These are phyloP conservation scores for Friedmanniomyces simplex DNA, from an alignment of 495 filamentous ascomycete genomes.

Conservation along the genomic window DNA sequence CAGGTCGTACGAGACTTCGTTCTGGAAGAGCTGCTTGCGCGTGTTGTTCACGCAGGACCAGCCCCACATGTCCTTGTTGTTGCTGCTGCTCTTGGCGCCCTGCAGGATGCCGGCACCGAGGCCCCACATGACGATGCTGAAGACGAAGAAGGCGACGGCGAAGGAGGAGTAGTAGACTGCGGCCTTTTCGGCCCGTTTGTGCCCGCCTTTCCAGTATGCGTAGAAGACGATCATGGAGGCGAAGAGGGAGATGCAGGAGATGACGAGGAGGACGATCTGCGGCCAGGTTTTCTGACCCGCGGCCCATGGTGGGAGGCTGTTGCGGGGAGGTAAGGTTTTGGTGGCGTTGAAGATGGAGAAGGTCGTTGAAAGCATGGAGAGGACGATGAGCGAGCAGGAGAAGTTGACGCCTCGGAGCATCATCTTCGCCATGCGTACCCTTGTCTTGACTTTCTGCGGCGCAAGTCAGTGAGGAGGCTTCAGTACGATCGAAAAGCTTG, in stretches of 20 bases:
- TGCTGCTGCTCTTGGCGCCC: conserved; percentile 56
- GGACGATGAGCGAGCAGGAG: conserved; percentile 87
- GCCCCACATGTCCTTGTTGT: conserved; percentile 85
- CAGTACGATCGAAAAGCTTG: not conserved
- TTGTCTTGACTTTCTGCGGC: conserved; percentile 74
- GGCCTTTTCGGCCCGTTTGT: conserved; percentile 79
- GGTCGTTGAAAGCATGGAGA: conserved; percentile 73
- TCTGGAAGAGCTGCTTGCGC: conserved; percentile 58
- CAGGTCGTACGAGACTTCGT: conserved; percentile 79
- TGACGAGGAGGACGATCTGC: conserved; percentile 67
- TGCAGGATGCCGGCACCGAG: conserved; percentile 78
- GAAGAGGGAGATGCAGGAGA: conserved; percentile 68
- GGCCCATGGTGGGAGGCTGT: conserved; percentile 76
- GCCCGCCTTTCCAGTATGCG: conserved; percentile 81
- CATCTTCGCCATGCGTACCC: conserved; percentile 89
- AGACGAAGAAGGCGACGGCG: conserved; percentile 83
- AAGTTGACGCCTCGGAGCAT: conserved; percentile 90
- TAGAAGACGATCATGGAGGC: conserved; percentile 73
- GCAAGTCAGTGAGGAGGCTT: conserved; percentile 27
- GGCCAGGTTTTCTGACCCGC: conserved; percentile 72
- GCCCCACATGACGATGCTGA: conserved; percentile 89
- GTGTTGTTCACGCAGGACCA: conserved; percentile 90
- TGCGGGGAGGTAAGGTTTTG: conserved; percentile 57
- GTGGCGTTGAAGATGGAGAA: conserved; percentile 87
- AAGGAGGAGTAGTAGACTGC: conserved; percentile 90